Percentiles rank a stretch among this genome's conserved stretches.
These are phyloP conservation scores for Suillus lakei DNA, from an alignment of 768 basidiomycete genomes.

Conservation along the genomic window DNA sequence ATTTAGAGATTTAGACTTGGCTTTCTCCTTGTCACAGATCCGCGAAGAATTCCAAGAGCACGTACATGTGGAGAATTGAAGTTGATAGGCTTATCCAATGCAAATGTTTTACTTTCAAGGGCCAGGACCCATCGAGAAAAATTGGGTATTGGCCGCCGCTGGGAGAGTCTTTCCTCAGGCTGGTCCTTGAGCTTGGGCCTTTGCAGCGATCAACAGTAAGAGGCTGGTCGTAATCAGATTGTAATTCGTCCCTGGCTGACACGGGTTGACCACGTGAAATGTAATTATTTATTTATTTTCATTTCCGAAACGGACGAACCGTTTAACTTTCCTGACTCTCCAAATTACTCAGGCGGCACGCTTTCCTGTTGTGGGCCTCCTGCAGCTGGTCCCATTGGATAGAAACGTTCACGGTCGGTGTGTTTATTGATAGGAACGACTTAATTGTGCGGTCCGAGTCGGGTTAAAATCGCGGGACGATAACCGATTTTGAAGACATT, in stretches of 20 bases:
- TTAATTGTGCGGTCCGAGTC: background rate
- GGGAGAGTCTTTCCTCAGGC: too few relatives aligned
- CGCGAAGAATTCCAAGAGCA: background rate
- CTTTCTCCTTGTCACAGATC: background rate
- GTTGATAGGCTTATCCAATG: background rate
- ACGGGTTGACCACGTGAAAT: background rate
- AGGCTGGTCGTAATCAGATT: too few relatives aligned
- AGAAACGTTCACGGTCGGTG: background rate
- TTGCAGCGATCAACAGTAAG: too few relatives aligned
- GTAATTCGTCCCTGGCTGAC: too few relatives aligned
- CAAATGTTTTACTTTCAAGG: background rate
- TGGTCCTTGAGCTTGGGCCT: too few relatives aligned
- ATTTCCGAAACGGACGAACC: background rate
- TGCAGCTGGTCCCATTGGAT: background rate
- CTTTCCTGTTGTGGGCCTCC: background rate
- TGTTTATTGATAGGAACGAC: background rate
- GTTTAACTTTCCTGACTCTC: background rate
- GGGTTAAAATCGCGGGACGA: background rate
- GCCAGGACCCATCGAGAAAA: too few relatives aligned
- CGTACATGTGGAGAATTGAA: too few relatives aligned
- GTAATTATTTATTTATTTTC: constrained; percentile 1
- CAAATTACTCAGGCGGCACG: background rate
- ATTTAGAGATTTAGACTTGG: background rate
- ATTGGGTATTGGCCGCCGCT: too few relatives aligned
- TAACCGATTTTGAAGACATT: background rate